Evolutionary conservation across 2,329 filamentous ascomycete genomes (phyloP), one percentile per base, ranked within the genome.

Genomic region (Xylaria sp.): DNA sequence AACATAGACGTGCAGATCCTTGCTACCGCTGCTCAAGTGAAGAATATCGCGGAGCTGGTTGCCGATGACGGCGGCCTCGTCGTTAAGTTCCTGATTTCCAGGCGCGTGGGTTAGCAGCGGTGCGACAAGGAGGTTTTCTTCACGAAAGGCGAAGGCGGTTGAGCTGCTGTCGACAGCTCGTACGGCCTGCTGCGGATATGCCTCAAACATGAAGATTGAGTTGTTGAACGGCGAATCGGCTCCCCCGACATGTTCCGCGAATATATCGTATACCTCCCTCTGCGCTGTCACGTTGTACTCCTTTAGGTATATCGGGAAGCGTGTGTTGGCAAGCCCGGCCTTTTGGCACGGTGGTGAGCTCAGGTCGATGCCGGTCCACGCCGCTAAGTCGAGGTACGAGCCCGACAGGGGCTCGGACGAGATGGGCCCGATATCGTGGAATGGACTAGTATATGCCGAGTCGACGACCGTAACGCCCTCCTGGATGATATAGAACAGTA

Each of bases 181-280:
- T 19, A 72, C 70, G 21, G 51, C 72, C 36, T 72, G 68, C 1
- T 58, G 69, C 27, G 72, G 66, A 61, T 72, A 73, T 9, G 68
- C 65, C 36, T 73, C 69, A 9, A 73, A 69, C 51, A 73, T 14
- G 65, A 73, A 73, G 48, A 72, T 61, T 1, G 69, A 72, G 1
- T 61, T 27, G 24, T 27, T 27, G 24, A 27, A 27, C 68, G 12
- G 69, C 65, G 9, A 73, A 4, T 27, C 24, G 24, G 24, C 24
- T 4, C n/a, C 55, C 69, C 65, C 36, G 69, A 68, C 1, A 66
- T 47, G 5, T 24, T 8, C 1, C 27, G 61, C 57, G 70, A 67
- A 73, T 71, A 0, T 70, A 36, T 73, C 54, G 59, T 70, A 73
- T 1, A 71, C 72, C n/a, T 69, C 54, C 7, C 69, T 19, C 6